A percentile compares a stretch with the other conserved stretches of the same genome.
phyloP scores from a whole-genome alignment of 768 basidiomycete genomes.

The Strobilomyces dryophilus region DNA sequence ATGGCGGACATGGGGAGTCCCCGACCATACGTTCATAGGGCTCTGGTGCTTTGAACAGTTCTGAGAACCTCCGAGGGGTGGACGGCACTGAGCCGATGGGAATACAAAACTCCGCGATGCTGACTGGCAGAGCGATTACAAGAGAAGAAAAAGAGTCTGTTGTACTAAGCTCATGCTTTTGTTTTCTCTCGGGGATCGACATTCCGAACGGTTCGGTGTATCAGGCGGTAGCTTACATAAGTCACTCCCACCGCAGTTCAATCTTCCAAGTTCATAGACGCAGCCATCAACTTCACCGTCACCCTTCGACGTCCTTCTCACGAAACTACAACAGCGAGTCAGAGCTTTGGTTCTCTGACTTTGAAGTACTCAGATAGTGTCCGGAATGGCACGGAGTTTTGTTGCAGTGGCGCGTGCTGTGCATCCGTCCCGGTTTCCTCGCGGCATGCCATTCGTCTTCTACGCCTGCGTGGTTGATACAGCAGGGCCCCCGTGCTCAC shows the following conservation, averaged over 20 bases:
- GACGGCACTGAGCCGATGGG: background rate
- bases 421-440: background rate
- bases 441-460: background rate
- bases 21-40: background rate
- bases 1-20: background rate
- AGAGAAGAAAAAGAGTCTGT: background rate
- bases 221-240: conserved; percentile 13
- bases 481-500: background rate
- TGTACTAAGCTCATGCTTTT: background rate
- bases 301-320: conserved; percentile 1
- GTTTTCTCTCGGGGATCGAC: background rate
- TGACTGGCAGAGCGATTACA: background rate
- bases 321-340: background rate
- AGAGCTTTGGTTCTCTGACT: background rate
- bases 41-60: background rate
- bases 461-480: background rate
- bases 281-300: background rate
- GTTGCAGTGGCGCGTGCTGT: background rate
- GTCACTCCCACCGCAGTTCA: background rate
- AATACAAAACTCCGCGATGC: too few species aligned
- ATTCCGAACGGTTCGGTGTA: background rate
- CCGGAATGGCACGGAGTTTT: background rate
- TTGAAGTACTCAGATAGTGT: background rate
- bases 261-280: background rate
- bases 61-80: background rate